These are phyloP conservation scores for Cutaneotrichosporon sp. DNA, from an alignment of 1,284 basidiomycete species.

Conservation along the genomic window DNA sequence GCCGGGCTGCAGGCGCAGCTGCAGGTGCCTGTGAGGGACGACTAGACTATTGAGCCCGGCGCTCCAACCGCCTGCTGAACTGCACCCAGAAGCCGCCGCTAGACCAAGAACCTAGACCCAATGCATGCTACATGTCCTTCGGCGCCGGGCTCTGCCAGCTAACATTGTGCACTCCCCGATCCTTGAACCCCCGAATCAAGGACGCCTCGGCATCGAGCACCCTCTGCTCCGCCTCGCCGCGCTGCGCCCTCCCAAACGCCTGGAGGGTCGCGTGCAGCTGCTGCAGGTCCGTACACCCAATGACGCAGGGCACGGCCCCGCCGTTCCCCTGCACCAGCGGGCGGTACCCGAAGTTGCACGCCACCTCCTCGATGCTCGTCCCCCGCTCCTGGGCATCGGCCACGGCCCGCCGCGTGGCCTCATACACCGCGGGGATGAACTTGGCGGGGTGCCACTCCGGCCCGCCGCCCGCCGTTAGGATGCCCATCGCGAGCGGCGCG, in stretches of 20 bases:
- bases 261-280: slow-evolving; percentile 74
- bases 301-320: slow-evolving; percentile 66
- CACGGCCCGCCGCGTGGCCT: slow-evolving; percentile 32
- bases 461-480: slow-evolving; percentile 66
- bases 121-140: background rate
- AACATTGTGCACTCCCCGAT: slow-evolving; percentile 60
- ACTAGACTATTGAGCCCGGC: no score
- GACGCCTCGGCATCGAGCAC: slow-evolving; percentile 58
- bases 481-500: slow-evolving; percentile 89
- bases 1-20: slow-evolving; percentile 8
- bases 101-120: background rate
- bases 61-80: no score
- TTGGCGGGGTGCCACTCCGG: slow-evolving; percentile 84
- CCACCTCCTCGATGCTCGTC: slow-evolving; percentile 64
- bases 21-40: background rate
- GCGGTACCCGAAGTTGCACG: slow-evolving; percentile 70
- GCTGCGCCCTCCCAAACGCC: slow-evolving; percentile 65
- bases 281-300: slow-evolving; percentile 64
- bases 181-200: slow-evolving; percentile 58
- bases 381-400: slow-evolving; percentile 35
- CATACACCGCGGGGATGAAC: slow-evolving; percentile 22
- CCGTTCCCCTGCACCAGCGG: slow-evolving; percentile 48
- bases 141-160: slow-evolving; percentile 43
- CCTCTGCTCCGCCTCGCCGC: slow-evolving; percentile 41
- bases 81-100: no score